Conservation (phyloP, 1,284 basidiomycete genomes). For the Thecaphora thlaspeos region DNA sequence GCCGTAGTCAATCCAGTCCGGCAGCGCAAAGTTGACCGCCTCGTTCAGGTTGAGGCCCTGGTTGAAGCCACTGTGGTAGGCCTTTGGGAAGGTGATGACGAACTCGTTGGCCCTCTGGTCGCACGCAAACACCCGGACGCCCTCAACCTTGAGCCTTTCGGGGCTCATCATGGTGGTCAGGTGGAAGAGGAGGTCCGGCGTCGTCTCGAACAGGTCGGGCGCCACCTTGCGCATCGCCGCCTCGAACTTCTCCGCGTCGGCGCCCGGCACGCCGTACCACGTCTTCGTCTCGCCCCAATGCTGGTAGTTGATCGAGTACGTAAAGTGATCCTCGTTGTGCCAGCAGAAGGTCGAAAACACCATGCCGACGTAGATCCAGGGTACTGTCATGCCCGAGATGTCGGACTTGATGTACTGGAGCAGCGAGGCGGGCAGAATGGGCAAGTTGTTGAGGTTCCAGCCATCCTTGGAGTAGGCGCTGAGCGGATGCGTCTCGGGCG, state of each 20-base stretch:
- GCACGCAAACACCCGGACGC: slow-evolving; percentile 89
- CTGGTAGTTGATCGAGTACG: slow-evolving; percentile 71
- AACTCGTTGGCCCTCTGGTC: slow-evolving; percentile 98
- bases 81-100: slow-evolving; percentile 90
- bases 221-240: slow-evolving; percentile 91
- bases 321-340: slow-evolving; percentile 99
- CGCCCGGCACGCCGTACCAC: slow-evolving; percentile 97
- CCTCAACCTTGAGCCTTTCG: slow-evolving; percentile 76
- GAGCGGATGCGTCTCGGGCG: slow-evolving; percentile 84
- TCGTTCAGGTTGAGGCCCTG: slow-evolving; percentile 98
- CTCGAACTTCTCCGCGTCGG: slow-evolving; percentile 92
- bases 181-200: slow-evolving; percentile 95
- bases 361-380: slow-evolving; percentile 99
- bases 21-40: slow-evolving; percentile 97
- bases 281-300: slow-evolving; percentile 99
- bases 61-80: slow-evolving; percentile 98
- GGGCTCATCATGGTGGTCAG: slow-evolving; percentile 98
- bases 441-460: slow-evolving; percentile 98
- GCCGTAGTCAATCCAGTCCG: slow-evolving; percentile 88
- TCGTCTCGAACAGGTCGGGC: slow-evolving; percentile 96
- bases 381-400: slow-evolving; percentile 99
- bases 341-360: slow-evolving; percentile 98
- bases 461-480: slow-evolving; percentile 83
- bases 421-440: slow-evolving; percentile 81
- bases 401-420: slow-evolving; percentile 92